phyloP scores from a whole-genome alignment of 1,284 basidiomycete genomes.

The Bondarzewia mesenterica region DNA sequence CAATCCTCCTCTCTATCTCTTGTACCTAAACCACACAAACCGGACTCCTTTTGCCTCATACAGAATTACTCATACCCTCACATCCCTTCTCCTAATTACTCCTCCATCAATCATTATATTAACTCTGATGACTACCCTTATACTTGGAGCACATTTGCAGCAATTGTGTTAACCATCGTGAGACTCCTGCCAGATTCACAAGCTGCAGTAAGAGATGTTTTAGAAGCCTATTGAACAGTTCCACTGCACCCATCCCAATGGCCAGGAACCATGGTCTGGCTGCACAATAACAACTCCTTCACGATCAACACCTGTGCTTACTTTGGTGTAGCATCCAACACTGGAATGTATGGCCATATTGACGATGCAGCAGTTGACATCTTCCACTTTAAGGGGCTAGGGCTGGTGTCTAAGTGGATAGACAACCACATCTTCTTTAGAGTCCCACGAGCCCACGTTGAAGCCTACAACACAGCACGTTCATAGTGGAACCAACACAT shows the following conservation, averaged over 20 bases:
- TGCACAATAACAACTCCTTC: conserved; percentile 16
- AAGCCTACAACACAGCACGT: conserved; percentile 16
- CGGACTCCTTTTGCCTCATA: background rate
- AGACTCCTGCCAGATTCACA: conserved; percentile 27
- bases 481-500: conserved; percentile 7
- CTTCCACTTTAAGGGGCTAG: conserved; percentile 19
- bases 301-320: conserved; percentile 18
- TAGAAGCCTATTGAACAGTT: conserved; percentile 23
- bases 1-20: too few species aligned
- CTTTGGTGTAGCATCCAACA: conserved; percentile 24
- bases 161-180: conserved; percentile 14
- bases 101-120: too few species aligned
- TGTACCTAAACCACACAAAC: too few species aligned
- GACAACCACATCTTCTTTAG: conserved; percentile 32
- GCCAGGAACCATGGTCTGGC: conserved; percentile 21
- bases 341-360: conserved; percentile 23
- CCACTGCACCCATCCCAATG: conserved; percentile 26
- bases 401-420: conserved; percentile 30
- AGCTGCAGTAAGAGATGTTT: conserved; percentile 25
- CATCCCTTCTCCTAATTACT: background rate
- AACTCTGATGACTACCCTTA: background rate
- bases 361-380: conserved; percentile 24
- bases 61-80: background rate
- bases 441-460: conserved; percentile 12
- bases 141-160: conserved; percentile 6